phyloP scores from a whole-genome alignment of 805 yeast species.

The Sugiyamaella lignohabitans region DNA sequence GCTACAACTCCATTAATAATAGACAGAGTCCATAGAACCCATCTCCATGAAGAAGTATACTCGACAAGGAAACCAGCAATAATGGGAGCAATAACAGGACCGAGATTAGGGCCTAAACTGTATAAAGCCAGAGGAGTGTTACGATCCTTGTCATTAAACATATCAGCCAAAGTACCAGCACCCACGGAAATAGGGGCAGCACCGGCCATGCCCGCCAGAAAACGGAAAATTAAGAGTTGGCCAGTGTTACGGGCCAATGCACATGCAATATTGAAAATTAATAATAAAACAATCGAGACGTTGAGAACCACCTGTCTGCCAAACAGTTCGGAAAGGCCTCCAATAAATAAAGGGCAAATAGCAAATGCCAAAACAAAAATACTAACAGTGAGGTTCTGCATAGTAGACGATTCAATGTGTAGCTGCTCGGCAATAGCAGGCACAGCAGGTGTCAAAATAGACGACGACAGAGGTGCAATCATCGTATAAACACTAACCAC shows the following conservation, averaged over 20 bases:
- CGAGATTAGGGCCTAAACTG: conserved; percentile 53
- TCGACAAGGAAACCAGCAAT: conserved; percentile 52
- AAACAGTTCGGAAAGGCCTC: conserved; percentile 61
- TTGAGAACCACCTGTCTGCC: conserved; percentile 57
- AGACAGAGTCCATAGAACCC: conserved; percentile 56
- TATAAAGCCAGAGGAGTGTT: conserved; percentile 52
- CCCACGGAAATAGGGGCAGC: conserved; percentile 64
- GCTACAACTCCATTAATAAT: conserved; percentile 49
- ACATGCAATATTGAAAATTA: conserved; percentile 43
- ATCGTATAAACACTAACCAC: conserved; percentile 51
- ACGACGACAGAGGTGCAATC: conserved; percentile 56
- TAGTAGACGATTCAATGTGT: conserved; percentile 36
- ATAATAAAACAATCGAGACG: conserved; percentile 42
- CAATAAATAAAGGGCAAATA: conserved; percentile 55
- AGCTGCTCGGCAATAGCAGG: conserved; percentile 41
- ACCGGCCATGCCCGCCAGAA: conserved; percentile 61
- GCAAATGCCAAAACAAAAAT: conserved; percentile 69
- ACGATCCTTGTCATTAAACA: conserved; percentile 46
- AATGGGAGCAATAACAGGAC: conserved; percentile 46
- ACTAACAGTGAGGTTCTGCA: conserved; percentile 51
- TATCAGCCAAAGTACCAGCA: conserved; percentile 61
- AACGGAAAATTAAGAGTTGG: conserved; percentile 52
- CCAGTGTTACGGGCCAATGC: conserved; percentile 52
- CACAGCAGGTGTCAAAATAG: conserved; percentile 58
- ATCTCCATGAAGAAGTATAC: conserved; percentile 45